A percentile compares a stretch with the other conserved stretches of the same genome.
These are phyloP conservation scores for Rhizophagus prolifer DNA, from an alignment of 192 early-diverging fungal species.

Conservation along the genomic window DNA sequence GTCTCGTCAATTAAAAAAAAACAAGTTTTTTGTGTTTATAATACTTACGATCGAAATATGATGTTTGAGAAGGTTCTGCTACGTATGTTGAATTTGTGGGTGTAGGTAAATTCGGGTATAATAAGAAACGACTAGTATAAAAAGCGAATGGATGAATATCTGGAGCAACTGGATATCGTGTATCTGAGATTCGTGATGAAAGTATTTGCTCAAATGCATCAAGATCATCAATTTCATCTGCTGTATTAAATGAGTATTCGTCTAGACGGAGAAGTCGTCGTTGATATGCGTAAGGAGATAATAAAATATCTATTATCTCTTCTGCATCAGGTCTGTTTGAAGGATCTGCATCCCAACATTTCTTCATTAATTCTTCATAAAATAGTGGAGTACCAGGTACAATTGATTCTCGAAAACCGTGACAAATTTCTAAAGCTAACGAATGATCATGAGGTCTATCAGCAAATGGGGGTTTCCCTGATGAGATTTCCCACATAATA, in stretches of 20 bases:
- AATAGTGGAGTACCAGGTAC: constrained; percentile 40
- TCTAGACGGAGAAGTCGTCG: neutral
- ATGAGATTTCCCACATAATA: constrained; percentile 49
- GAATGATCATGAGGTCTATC: constrained; percentile 36
- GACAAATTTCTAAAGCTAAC: constrained; percentile 36
- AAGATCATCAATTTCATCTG: constrained; percentile 12
- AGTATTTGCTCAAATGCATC: constrained; percentile 8
- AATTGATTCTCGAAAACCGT: constrained; percentile 40
- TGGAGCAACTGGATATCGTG: neutral
- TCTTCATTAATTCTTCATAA: constrained; percentile 37
- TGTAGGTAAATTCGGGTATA: constrained; percentile 22
- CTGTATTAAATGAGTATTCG: neutral
- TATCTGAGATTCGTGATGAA: neutral
- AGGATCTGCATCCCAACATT: constrained; percentile 44
- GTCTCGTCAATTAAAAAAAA: too few species aligned
- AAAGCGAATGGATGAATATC: constrained; percentile 21
- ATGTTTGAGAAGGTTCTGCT: neutral
- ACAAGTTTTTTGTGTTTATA: too few species aligned
- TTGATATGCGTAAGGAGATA: constrained; percentile 27
- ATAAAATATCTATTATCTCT: constrained; percentile 39
- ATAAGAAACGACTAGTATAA: constrained; percentile 24
- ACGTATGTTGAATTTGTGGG: neutral
- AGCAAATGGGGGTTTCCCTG: constrained; percentile 42
- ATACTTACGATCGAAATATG: constrained; percentile 9
- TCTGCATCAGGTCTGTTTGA: constrained; percentile 37